These are phyloP conservation scores for Pneumocystis carinii DNA, from an alignment of 1,139 yeast genomes.

Conservation along the genomic window DNA sequence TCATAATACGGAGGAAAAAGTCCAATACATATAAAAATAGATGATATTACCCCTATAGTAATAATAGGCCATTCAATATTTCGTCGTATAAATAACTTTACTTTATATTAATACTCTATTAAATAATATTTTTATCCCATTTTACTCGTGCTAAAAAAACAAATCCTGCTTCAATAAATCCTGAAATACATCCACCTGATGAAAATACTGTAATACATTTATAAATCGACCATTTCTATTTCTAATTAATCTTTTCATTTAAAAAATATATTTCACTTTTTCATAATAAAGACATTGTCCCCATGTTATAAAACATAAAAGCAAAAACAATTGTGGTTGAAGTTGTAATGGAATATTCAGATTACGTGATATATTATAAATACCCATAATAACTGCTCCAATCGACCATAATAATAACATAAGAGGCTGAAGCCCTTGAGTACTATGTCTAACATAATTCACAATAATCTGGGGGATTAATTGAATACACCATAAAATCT, in stretches of 20 bases:
- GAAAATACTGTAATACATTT: slow-evolving; percentile 30
- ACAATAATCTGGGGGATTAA: slow-evolving; percentile 67
- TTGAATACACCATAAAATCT: slow-evolving; percentile 76
- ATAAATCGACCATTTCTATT: not conserved
- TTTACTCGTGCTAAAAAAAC: slow-evolving; percentile 36
- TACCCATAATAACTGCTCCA: slow-evolving; percentile 70
- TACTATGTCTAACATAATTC: slow-evolving; percentile 59
- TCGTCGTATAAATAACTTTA: slow-evolving; percentile 37
- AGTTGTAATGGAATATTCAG: slow-evolving; percentile 64
- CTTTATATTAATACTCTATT: not conserved
- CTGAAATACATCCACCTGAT: slow-evolving; percentile 31
- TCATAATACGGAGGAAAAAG: slow-evolving; percentile 82
- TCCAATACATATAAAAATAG: slow-evolving; percentile 60
- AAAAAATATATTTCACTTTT: slow-evolving; percentile 19
- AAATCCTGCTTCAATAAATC: slow-evolving; percentile 52
- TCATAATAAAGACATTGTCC: slow-evolving; percentile 56
- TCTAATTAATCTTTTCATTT: slow-evolving; percentile 13
- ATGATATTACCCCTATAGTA: slow-evolving; percentile 65
- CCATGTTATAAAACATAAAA: slow-evolving; percentile 56
- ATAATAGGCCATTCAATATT: slow-evolving; percentile 62
- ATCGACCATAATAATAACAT: slow-evolving; percentile 79
- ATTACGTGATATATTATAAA: slow-evolving; percentile 58
- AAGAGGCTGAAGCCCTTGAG: slow-evolving; percentile 68
- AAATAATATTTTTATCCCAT: not conserved
- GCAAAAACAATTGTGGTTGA: slow-evolving; percentile 74